Base-by-base conservation (phyloP, 306 rosid species). In the Citrullus colocynthis region DNA sequence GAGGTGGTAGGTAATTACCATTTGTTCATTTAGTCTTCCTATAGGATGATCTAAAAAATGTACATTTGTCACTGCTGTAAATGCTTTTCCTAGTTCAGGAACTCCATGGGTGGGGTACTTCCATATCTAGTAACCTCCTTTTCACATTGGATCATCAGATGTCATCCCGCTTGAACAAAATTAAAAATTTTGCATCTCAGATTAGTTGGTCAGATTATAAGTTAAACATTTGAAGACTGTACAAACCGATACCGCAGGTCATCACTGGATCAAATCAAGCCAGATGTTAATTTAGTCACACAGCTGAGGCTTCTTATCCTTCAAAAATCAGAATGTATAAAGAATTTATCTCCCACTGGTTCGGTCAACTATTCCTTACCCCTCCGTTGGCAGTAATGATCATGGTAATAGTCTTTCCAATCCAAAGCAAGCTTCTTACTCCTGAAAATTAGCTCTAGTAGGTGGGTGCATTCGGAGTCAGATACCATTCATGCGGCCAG, bases 401-500 rank as follows among this genome's bases (percentile, higher is more conserved):
- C 14, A 71, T 34, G 76, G 21, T 15, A 71, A 13, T 24, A 11
- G 32, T 16, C 41, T 52, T 51, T 73, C 77, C 60, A 30, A 32
- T 48, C 78, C 32, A 24, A 30, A 30, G 77, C 30, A 51, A 51
- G 28, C 15, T 16, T 30, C 36, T 37, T 69, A 69, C 34, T 69
- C n/a, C 56, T 20, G n/a, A 71, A n/a, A 71, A 71, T 48, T 32
- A 74, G 48, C 78, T 74, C 62, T 17, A 15, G 28, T 34, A 51
- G 48, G 63, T 51, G 3, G 62, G 17, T 32, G 62, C 61, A 52
- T 74, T 44, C 54, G 44, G 81, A 32, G 87, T 88, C 85, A 89
- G 84, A 86, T 63, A 80, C 93, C 93, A 42, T 87, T 91, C 80
- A 88, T 39, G 61, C 86, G 87, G 85, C 85, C 69, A 21, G 88